A percentile compares a stretch with the other conserved stretches of the same genome.
phyloP scores from a whole-genome alignment of 495 filamentous ascomycete species.

The Neurospora sp. region DNA sequence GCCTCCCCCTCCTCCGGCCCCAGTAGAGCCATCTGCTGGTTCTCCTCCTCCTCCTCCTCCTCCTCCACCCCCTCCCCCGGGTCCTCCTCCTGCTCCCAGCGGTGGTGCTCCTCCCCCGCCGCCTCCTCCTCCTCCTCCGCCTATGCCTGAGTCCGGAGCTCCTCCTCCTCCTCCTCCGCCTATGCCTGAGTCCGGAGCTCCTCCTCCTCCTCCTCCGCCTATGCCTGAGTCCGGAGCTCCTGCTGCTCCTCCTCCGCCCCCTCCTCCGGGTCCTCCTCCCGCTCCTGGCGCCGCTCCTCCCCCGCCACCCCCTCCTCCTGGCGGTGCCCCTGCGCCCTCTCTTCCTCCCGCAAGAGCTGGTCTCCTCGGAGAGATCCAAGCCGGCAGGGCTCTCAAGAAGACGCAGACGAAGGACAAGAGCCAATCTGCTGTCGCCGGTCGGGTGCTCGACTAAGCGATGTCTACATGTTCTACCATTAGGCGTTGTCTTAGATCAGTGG shows the following conservation, averaged over 20 bases:
- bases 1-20: constrained; percentile 26
- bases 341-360: constrained; percentile 37
- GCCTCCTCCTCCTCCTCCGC: constrained; percentile 39
- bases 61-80: constrained; percentile 35
- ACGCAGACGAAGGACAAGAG: constrained; percentile 81
- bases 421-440: constrained; percentile 54
- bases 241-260: background rate
- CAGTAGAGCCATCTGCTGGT: background rate
- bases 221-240: constrained; percentile 25
- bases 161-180: constrained; percentile 41
- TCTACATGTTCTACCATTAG: background rate
- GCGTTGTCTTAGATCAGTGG: constrained; percentile 8
- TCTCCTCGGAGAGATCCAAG: constrained; percentile 70
- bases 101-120: constrained; percentile 35
- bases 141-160: constrained; percentile 28
- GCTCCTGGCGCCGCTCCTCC: constrained; percentile 42
- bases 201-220: constrained; percentile 34
- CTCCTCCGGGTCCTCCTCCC: constrained; percentile 47
- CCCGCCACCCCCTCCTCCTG: constrained; percentile 42
- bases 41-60: constrained; percentile 29
- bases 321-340: constrained; percentile 25
- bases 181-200: constrained; percentile 28
- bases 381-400: constrained; percentile 68
- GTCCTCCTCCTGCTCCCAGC: constrained; percentile 34
- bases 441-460: constrained; percentile 42